phyloP scores from a whole-genome alignment of 2,329 filamentous ascomycete species.

The Beauveria bassiana region DNA sequence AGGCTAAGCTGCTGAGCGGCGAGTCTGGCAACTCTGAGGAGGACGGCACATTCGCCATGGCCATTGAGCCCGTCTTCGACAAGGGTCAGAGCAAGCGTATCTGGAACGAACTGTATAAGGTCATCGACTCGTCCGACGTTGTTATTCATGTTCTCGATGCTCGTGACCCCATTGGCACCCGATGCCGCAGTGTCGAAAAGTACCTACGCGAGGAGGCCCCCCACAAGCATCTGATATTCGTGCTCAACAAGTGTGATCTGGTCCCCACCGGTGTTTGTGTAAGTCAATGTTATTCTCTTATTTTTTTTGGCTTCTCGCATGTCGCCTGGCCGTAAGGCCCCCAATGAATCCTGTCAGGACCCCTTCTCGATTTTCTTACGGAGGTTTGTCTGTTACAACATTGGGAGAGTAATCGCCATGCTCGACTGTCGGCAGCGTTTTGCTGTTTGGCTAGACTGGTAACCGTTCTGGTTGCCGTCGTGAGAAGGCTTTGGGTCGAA shows the following conservation, averaged over 20 bases:
- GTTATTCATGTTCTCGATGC: conserved; percentile 92
- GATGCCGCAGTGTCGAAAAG: conserved; percentile 73
- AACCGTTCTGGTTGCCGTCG: conserved; percentile 83
- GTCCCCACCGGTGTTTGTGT: conserved; percentile 90
- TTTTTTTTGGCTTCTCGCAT: conserved; percentile 12
- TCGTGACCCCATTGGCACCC: conserved; percentile 79
- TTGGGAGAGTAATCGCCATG: conserved; percentile 79
- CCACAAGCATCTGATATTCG: conserved; percentile 74
- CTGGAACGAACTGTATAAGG: conserved; percentile 94
- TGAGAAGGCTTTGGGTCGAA: conserved; percentile 73
- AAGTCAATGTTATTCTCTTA: conserved; percentile 45
- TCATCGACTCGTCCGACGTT: conserved; percentile 92
- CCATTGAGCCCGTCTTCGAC: conserved; percentile 80
- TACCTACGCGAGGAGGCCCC: conserved; percentile 89
- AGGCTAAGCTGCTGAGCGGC: conserved; percentile 68
- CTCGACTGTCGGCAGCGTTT: conserved; percentile 27
- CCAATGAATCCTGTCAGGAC: conserved; percentile 82
- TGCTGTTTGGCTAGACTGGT: conserved; percentile 54
- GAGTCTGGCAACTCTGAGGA: conserved; percentile 49
- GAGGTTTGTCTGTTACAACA: conserved; percentile 94
- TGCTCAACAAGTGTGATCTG: conserved; percentile 55
- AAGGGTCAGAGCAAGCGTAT: conserved; percentile 95
- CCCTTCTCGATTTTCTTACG: conserved; percentile 60
- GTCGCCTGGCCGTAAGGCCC: conserved; percentile 26
- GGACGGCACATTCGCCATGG: conserved; percentile 45